Evolutionary conservation across 2,329 filamentous ascomycete genomes (phyloP).

Genomic region (Colletotrichum tofieldiae): DNA sequence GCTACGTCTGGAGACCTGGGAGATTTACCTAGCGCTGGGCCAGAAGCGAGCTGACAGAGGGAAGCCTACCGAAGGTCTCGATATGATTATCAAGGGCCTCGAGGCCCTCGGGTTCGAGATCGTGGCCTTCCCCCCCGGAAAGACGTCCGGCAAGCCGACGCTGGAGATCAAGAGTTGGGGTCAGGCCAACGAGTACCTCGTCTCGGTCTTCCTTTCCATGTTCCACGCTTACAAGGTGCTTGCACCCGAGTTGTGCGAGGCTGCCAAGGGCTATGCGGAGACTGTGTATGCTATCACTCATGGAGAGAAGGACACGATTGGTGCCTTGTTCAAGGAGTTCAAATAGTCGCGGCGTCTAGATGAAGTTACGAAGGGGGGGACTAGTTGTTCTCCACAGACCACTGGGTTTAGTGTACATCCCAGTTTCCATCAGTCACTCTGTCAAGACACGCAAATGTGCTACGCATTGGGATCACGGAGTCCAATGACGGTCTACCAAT

Average conservation of each 20-base stretch:
- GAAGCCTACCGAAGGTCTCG: slow-evolving; percentile 38
- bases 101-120: slow-evolving; percentile 49
- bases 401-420: neutral
- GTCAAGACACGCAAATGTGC: neutral
- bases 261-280: slow-evolving; percentile 43
- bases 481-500: neutral
- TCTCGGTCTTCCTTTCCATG: slow-evolving; percentile 43
- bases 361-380: neutral
- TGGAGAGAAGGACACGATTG: slow-evolving; percentile 46
- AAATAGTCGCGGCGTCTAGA: neutral
- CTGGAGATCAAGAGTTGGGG: slow-evolving; percentile 49
- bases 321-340: neutral
- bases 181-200: slow-evolving; percentile 5
- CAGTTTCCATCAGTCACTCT: neutral
- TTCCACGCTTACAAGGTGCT: slow-evolving; percentile 42
- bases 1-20: slow-evolving; percentile 45
- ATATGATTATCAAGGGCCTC: slow-evolving; percentile 46
- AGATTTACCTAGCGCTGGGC: slow-evolving; percentile 44
- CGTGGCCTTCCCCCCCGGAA: slow-evolving; percentile 25
- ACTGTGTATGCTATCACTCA: slow-evolving; percentile 47
- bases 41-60: neutral
- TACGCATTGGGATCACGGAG: neutral
- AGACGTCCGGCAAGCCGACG: slow-evolving; percentile 5
- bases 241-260: slow-evolving; percentile 46
- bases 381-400: neutral